Percentiles rank a stretch among this genome's conserved stretches.
These are phyloP conservation scores for Pseudogymnoascus sp. DNA, from an alignment of 2,329 filamentous ascomycete species.

Conservation along the genomic window DNA sequence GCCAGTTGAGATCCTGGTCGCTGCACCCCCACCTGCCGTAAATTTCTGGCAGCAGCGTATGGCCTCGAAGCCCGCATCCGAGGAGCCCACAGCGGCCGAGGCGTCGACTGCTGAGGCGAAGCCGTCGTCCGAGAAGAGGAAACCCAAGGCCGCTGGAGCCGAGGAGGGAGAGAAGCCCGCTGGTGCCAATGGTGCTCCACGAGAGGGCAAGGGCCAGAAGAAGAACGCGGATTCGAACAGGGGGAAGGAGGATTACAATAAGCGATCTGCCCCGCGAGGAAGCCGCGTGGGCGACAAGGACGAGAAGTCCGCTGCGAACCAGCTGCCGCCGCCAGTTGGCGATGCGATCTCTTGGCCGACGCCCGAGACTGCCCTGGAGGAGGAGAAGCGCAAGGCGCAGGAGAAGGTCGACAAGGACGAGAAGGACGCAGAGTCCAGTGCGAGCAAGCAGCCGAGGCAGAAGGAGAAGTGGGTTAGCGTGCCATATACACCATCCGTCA, in stretches of 20 bases:
- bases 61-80: slow-evolving; percentile 36
- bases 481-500: slow-evolving; percentile 73
- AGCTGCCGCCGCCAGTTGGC: slow-evolving; percentile 55
- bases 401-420: slow-evolving; percentile 62
- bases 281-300: slow-evolving; percentile 25
- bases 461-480: slow-evolving; percentile 85
- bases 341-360: slow-evolving; percentile 86
- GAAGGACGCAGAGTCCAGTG: slow-evolving; percentile 44
- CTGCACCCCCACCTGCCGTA: slow-evolving; percentile 73
- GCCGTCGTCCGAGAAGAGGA: slow-evolving; percentile 27
- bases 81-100: background rate
- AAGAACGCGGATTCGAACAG: slow-evolving; percentile 32
- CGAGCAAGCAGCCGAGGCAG: slow-evolving; percentile 45
- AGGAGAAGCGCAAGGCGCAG: slow-evolving; percentile 64
- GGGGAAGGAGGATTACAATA: slow-evolving; percentile 25
- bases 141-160: slow-evolving; percentile 27
- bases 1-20: slow-evolving; percentile 58
- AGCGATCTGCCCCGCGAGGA: slow-evolving; percentile 25
- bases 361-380: slow-evolving; percentile 68
- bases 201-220: slow-evolving; percentile 30
- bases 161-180: slow-evolving; percentile 33
- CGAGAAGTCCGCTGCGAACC: slow-evolving; percentile 26
- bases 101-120: background rate
- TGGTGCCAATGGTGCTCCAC: slow-evolving; percentile 22
- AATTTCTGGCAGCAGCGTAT: slow-evolving; percentile 83